Percentiles rank a stretch among this genome's conserved stretches.
Evolutionary conservation across 2,329 filamentous ascomycete species (phyloP).

Genomic region (Alternaria solani): DNA sequence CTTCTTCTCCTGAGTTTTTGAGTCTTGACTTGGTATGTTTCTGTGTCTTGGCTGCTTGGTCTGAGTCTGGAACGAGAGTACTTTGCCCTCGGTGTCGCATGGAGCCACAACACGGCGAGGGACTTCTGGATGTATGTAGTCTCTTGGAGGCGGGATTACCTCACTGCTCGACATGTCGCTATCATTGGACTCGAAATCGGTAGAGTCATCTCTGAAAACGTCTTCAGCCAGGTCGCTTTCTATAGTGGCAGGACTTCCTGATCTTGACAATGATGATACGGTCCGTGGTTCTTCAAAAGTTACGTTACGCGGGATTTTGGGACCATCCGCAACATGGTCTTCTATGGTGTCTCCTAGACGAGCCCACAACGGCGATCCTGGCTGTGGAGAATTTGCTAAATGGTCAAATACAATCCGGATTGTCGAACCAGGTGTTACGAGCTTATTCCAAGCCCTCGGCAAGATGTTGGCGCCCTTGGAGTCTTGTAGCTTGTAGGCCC

Average conservation of each 20-base stretch:
- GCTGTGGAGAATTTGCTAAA: neutral
- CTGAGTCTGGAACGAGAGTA: constrained; percentile 31
- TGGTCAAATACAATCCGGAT: constrained; percentile 12
- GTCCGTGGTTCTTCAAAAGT: neutral
- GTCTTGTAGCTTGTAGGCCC: constrained; percentile 24
- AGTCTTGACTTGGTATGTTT: neutral
- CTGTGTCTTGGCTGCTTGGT: constrained; percentile 8
- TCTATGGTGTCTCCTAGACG: neutral
- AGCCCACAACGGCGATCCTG: too few species aligned
- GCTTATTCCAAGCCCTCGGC: constrained; percentile 28
- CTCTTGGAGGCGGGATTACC: too few species aligned
- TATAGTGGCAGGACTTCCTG: neutral
- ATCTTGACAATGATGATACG: neutral
- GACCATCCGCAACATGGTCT: neutral
- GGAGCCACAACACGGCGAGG: constrained; percentile 15
- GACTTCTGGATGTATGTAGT: too few species aligned
- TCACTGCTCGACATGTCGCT: neutral
- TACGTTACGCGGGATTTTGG: neutral
- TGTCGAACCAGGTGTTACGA: constrained; percentile 17
- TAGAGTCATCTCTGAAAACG: too few species aligned
- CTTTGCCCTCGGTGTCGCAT: constrained; percentile 34
- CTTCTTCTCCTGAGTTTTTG: neutral
- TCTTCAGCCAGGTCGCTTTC: neutral
- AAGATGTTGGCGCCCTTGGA: constrained; percentile 22
- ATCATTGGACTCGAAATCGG: neutral